Evolutionary conservation across 2,329 filamentous ascomycete species (phyloP).

Genomic region (Apiospora phragmitis): DNA sequence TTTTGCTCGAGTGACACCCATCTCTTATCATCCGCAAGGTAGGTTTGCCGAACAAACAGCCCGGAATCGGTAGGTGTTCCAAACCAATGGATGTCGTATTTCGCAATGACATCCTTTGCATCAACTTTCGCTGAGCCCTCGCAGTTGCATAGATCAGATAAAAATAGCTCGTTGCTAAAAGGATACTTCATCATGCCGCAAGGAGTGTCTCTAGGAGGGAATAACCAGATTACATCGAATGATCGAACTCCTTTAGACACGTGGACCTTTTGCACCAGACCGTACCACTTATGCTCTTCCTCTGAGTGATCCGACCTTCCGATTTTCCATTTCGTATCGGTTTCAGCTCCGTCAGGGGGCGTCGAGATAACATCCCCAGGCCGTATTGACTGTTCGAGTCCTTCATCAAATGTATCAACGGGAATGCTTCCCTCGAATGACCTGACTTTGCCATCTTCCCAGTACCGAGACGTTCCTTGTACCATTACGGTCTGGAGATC

Average conservation of each 20-base stretch:
- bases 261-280: slow-evolving; percentile 63
- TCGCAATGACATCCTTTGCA: slow-evolving; percentile 56
- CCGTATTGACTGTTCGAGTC: slow-evolving; percentile 35
- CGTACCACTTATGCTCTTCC: slow-evolving; percentile 64
- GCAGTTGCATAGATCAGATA: slow-evolving; percentile 77
- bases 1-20: slow-evolving; percentile 59
- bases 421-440: slow-evolving; percentile 5
- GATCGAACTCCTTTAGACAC: slow-evolving; percentile 27
- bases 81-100: slow-evolving; percentile 60
- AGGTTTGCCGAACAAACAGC: slow-evolving; percentile 72
- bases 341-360: slow-evolving; percentile 43
- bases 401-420: slow-evolving; percentile 17
- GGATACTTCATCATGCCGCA: slow-evolving; percentile 69
- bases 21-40: slow-evolving; percentile 57
- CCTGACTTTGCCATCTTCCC: not conserved
- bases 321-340: slow-evolving; percentile 57
- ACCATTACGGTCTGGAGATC: not conserved
- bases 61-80: slow-evolving; percentile 48
- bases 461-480: not conserved
- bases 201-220: slow-evolving; percentile 68
- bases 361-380: slow-evolving; percentile 53
- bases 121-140: slow-evolving; percentile 42
- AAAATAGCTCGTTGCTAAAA: slow-evolving; percentile 71
- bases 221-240: slow-evolving; percentile 74
- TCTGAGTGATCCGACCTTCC: slow-evolving; percentile 42